Percentiles rank a stretch among this genome's conserved stretches.
Evolutionary conservation across 148 eudicot species (phyloP).

Genomic region (Rhododendron henanense): DNA sequence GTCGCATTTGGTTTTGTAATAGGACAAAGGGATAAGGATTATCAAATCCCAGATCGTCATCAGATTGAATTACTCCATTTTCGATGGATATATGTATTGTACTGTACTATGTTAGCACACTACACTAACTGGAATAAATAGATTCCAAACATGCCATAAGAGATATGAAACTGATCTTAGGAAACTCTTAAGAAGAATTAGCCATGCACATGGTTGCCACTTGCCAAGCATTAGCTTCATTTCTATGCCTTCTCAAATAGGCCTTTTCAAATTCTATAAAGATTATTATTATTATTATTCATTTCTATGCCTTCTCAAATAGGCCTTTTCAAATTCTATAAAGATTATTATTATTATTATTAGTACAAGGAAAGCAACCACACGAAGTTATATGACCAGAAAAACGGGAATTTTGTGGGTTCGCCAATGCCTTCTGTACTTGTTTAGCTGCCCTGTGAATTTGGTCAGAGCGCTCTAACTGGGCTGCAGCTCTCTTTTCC

Average conservation of each 20-base stretch:
- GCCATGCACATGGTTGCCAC: neutral
- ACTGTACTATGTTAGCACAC: neutral
- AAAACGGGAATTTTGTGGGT: constrained; percentile 27
- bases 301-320: neutral
- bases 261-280: constrained; percentile 1
- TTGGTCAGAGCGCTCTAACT: constrained; percentile 56
- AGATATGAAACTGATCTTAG: neutral
- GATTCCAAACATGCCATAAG: neutral
- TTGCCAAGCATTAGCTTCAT: neutral
- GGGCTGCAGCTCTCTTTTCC: constrained; percentile 68
- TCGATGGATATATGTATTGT: neutral
- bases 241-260: neutral
- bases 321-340: neutral
- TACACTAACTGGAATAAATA: neutral
- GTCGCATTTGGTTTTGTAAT: neutral
- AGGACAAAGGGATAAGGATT: no score
- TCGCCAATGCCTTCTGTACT: constrained; percentile 35
- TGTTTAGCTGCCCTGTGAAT: constrained; percentile 39
- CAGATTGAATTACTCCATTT: neutral
- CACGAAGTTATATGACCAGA: constrained; percentile 41
- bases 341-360: constrained; percentile 18
- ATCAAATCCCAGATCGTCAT: neutral
- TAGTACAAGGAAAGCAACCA: constrained; percentile 61
- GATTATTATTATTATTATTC: constrained; percentile 19
- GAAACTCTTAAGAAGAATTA: no score